Evolutionary conservation across 108 stramenopile genomes (phyloP).

Genomic region (Cyclotella atomus): DNA sequence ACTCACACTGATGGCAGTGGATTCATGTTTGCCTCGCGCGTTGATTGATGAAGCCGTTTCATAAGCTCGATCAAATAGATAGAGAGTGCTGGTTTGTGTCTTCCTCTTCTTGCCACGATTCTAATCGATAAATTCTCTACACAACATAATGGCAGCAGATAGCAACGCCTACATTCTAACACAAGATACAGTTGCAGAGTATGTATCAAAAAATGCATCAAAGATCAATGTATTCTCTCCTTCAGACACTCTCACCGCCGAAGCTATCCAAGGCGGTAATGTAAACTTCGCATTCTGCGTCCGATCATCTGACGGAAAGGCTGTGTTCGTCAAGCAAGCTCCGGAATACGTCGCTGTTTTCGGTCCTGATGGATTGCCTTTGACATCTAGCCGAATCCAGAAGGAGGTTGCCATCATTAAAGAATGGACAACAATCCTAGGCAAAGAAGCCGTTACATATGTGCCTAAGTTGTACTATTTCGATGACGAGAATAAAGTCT

Average conservation of each 20-base stretch:
- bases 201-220: slow-evolving; percentile 55
- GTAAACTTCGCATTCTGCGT: slow-evolving; percentile 88
- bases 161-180: slow-evolving; percentile 54
- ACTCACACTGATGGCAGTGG: too few species aligned
- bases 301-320: slow-evolving; percentile 33
- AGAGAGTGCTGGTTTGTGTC: too few species aligned
- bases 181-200: slow-evolving; percentile 64
- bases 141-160: neutral
- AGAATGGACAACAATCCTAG: slow-evolving; percentile 65
- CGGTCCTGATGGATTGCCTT: slow-evolving; percentile 75
- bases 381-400: slow-evolving; percentile 74
- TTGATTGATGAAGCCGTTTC: too few species aligned
- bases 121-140: neutral
- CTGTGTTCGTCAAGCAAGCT: slow-evolving; percentile 84
- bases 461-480: slow-evolving; percentile 76
- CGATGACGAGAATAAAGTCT: slow-evolving; percentile 71
- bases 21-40: too few species aligned
- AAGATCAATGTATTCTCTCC: slow-evolving; percentile 52
- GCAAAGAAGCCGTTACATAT: slow-evolving; percentile 52
- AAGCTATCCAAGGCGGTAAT: slow-evolving; percentile 78
- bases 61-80: too few species aligned
- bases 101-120: too few species aligned
- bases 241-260: slow-evolving; percentile 46
- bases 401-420: slow-evolving; percentile 67
- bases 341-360: slow-evolving; percentile 85